phyloP scores from a whole-genome alignment of 257 asterid genomes.

The Verbena officinalis region DNA sequence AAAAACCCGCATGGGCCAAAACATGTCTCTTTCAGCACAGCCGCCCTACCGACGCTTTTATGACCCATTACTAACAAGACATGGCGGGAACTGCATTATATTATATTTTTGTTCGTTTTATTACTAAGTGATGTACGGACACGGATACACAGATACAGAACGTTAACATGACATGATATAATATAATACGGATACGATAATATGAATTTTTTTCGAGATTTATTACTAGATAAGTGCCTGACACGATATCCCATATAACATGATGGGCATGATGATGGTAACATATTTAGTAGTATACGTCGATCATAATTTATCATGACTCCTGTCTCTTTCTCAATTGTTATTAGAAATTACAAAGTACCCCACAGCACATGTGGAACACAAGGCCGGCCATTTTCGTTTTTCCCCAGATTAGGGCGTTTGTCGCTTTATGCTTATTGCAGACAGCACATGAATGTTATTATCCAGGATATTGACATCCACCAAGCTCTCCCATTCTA shows the following conservation, averaged over 20 bases:
- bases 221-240: too few relatives aligned
- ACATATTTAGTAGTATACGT: too few relatives aligned
- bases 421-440: constrained; percentile 1
- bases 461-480: constrained; percentile 16
- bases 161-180: too few relatives aligned
- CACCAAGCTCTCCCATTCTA: background rate
- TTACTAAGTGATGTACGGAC: too few relatives aligned
- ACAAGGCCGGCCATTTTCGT: background rate
- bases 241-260: too few relatives aligned
- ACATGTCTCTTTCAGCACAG: constrained; percentile 21
- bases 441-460: constrained; percentile 12
- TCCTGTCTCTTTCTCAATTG: background rate
- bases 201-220: too few relatives aligned
- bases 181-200: too few relatives aligned
- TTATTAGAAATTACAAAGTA: background rate
- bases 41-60: constrained; percentile 37
- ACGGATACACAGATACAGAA: too few relatives aligned
- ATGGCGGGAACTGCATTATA: background rate
- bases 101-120: background rate
- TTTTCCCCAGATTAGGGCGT: constrained; percentile 5
- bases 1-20: constrained; percentile 25
- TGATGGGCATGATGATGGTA: too few relatives aligned
- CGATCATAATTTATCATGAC: too few relatives aligned
- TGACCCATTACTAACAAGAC: background rate
- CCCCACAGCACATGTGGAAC: constrained; percentile 32